Evolutionary conservation across 805 yeast genomes (phyloP).

Genomic region (Candida dendrica): DNA sequence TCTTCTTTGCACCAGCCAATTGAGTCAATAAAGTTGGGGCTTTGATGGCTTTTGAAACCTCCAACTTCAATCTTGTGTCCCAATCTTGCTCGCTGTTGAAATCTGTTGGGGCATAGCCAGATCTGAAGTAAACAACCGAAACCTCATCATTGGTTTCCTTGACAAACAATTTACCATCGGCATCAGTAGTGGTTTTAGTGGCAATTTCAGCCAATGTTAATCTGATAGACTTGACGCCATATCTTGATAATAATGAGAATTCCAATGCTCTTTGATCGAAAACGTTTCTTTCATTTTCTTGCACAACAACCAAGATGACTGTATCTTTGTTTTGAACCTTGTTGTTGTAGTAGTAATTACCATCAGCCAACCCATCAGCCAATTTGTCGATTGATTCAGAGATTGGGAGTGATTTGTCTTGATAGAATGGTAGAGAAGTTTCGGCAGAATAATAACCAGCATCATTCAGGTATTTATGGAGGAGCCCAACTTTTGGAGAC

Average conservation of each 20-base stretch:
- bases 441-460: conserved; percentile 45
- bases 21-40: conserved; percentile 90
- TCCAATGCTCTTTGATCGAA: conserved; percentile 89
- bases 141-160: conserved; percentile 59
- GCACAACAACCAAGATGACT: conserved; percentile 70
- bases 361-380: conserved; percentile 65
- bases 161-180: conserved; percentile 39
- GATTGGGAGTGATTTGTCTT: conserved; percentile 47
- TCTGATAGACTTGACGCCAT: conserved; percentile 57
- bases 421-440: conserved; percentile 32
- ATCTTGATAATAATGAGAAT: conserved; percentile 49
- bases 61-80: conserved; percentile 70
- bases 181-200: conserved; percentile 29
- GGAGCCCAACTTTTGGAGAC: conserved; percentile 67
- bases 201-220: conserved; percentile 57
- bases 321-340: conserved; percentile 27
- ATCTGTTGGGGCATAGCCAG: conserved; percentile 85
- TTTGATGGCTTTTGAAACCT: conserved; percentile 73
- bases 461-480: conserved; percentile 62
- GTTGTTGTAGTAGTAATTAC: conserved; percentile 47
- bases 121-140: conserved; percentile 82
- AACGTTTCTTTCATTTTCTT: conserved; percentile 79
- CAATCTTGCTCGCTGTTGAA: conserved; percentile 62
- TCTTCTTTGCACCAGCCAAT: conserved; percentile 86
- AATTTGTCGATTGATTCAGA: conserved; percentile 58